Evolutionary conservation across 768 basidiomycete genomes (phyloP).

Genomic region (Pholiota conissans): DNA sequence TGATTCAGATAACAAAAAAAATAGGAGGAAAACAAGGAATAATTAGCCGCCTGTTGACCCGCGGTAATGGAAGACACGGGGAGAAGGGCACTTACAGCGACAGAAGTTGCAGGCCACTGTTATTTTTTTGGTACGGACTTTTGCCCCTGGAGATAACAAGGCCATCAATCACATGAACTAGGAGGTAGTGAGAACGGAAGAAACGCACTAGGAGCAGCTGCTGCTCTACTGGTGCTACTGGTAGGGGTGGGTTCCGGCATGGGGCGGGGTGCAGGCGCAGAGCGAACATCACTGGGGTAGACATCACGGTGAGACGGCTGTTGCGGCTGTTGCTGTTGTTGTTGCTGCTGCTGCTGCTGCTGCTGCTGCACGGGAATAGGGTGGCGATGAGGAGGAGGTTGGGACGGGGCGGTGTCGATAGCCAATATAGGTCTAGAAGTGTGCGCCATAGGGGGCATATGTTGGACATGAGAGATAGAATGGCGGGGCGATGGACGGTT

Average conservation of each 20-base stretch:
- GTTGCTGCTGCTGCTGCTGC: conserved; percentile 20
- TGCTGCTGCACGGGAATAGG: conserved; percentile 16
- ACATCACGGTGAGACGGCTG: conserved; percentile 44
- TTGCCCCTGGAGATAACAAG: conserved; percentile 44
- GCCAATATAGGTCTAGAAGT: conserved; percentile 32
- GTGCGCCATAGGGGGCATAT: conserved; percentile 36
- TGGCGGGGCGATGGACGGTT: conserved; percentile 48
- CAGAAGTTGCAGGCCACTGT: conserved; percentile 91
- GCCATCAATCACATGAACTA: not conserved
- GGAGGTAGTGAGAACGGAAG: conserved; percentile 16
- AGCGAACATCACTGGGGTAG: conserved; percentile 43
- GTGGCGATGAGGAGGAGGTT: conserved; percentile 16
- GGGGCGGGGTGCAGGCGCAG: conserved; percentile 41
- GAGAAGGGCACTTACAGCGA: conserved; percentile 57
- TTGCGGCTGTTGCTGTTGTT: not conserved
- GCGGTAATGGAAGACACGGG: not conserved
- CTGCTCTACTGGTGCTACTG: conserved; percentile 31
- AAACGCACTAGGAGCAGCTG: conserved; percentile 27
- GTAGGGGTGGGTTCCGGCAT: conserved; percentile 39
- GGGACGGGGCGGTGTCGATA: conserved; percentile 32
- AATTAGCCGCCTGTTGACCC: not conserved
- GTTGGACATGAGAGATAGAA: conserved; percentile 42
- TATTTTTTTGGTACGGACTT: conserved; percentile 80
- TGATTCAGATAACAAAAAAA: conserved; percentile 12
- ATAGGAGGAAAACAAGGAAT: not conserved